These are phyloP conservation scores for Ophiostoma tasmaniense DNA, from an alignment of 2,329 filamentous ascomycete species.

Conservation along the genomic window DNA sequence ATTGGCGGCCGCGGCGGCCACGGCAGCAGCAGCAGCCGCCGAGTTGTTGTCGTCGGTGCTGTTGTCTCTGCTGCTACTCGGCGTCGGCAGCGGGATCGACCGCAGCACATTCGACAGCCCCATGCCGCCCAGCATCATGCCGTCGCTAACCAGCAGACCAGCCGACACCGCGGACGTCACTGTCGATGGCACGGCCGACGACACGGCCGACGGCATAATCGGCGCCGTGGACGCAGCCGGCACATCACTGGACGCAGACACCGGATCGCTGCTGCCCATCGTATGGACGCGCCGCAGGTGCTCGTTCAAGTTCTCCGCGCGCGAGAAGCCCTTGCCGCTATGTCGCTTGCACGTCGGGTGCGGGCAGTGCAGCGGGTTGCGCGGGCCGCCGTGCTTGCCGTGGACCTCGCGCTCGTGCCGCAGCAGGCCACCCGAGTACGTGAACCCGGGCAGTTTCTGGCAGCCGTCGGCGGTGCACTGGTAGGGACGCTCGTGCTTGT, in stretches of 20 bases:
- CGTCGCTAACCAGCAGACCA: not conserved
- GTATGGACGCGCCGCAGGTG: conserved; percentile 86
- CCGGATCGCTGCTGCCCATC: conserved; percentile 15
- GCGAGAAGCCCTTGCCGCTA: conserved; percentile 79
- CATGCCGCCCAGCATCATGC: not conserved
- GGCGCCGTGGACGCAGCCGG: not conserved
- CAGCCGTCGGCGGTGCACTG: conserved; percentile 75
- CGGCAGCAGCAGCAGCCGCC: not conserved
- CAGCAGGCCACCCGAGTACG: conserved; percentile 82
- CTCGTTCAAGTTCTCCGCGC: conserved; percentile 89
- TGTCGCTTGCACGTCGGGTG: conserved; percentile 83
- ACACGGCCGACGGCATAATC: not conserved
- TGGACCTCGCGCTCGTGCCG: conserved; percentile 92
- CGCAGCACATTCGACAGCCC: conserved; percentile 10
- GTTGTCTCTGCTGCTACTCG: not conserved
- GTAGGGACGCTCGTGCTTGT: conserved; percentile 92
- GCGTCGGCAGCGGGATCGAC: conserved; percentile 10
- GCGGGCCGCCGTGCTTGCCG: conserved; percentile 78
- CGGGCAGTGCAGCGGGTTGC: conserved; percentile 80
- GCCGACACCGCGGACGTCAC: not conserved
- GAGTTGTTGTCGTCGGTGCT: not conserved
- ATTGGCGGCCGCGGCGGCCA: conserved; percentile 8
- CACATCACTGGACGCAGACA: not conserved
- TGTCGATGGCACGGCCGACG: not conserved
- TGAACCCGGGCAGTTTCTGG: conserved; percentile 88